A percentile compares a stretch with the other conserved stretches of the same genome.
Evolutionary conservation across 148 eudicot genomes (phyloP).

Genomic region (Limonium bicolor): DNA sequence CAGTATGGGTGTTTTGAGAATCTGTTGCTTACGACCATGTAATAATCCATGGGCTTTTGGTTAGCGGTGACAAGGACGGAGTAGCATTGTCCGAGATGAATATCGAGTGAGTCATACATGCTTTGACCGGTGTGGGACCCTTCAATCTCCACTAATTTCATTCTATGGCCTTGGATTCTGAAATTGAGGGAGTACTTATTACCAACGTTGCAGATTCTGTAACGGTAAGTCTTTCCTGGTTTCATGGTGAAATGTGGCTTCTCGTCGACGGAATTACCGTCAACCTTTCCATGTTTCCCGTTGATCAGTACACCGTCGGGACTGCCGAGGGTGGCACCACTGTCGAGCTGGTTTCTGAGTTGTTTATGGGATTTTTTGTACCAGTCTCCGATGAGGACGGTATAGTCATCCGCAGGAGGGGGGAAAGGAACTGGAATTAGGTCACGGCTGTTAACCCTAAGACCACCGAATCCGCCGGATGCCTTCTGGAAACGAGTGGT

Average conservation of each 20-base stretch:
- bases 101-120: slow-evolving; percentile 11
- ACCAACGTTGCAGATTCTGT: slow-evolving; percentile 14
- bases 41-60: slow-evolving; percentile 12
- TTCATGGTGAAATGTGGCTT: slow-evolving; percentile 20
- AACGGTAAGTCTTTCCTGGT: slow-evolving; percentile 15
- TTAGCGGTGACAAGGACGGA: slow-evolving; percentile 15
- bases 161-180: slow-evolving; percentile 13
- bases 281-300: slow-evolving; percentile 11
- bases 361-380: slow-evolving; percentile 7
- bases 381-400: slow-evolving; percentile 17
- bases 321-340: slow-evolving; percentile 9
- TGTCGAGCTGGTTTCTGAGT: slow-evolving; percentile 9
- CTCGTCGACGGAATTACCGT: not conserved
- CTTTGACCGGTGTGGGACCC: slow-evolving; percentile 17
- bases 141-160: slow-evolving; percentile 18
- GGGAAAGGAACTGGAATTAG: slow-evolving; percentile 18
- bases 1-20: not conserved
- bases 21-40: slow-evolving; percentile 10
- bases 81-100: slow-evolving; percentile 15
- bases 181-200: slow-evolving; percentile 10
- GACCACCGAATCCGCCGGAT: slow-evolving; percentile 13
- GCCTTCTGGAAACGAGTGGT: slow-evolving; percentile 8
- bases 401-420: slow-evolving; percentile 12
- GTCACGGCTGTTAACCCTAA: slow-evolving; percentile 9
- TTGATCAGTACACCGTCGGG: slow-evolving; percentile 19